phyloP scores from a whole-genome alignment of 371 early-diverging fungal genomes.

The Syncephalastrum racemosum region DNA sequence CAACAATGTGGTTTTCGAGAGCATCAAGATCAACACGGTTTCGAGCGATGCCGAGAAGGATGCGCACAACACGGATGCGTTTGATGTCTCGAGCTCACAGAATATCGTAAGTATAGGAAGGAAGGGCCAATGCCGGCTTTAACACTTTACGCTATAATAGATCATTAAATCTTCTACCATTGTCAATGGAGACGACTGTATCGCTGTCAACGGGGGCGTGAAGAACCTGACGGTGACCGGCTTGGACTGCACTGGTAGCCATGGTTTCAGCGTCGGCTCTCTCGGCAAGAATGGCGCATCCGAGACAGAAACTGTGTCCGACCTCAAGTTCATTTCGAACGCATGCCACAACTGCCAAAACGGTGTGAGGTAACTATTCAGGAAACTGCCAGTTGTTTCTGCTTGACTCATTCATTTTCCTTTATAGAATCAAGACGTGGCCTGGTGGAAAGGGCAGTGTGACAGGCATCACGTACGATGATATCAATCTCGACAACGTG shows the following conservation, averaged over 20 bases:
- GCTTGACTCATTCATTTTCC: background rate
- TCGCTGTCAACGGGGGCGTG: conserved; percentile 32
- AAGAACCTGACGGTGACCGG: conserved; percentile 25
- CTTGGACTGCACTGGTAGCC: conserved; percentile 26
- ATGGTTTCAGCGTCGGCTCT: conserved; percentile 40
- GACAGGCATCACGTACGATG: conserved; percentile 15
- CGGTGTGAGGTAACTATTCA: conserved; percentile 26
- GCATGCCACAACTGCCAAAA: conserved; percentile 36
- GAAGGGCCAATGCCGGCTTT: no score
- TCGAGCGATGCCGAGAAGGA: conserved; percentile 19
- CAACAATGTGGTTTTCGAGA: conserved; percentile 25
- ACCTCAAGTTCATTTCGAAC: conserved; percentile 21
- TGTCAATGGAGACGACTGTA: conserved; percentile 33
- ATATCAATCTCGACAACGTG: conserved; percentile 19
- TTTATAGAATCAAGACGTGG: conserved; percentile 28
- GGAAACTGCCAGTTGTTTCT: background rate
- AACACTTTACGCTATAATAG: no score
- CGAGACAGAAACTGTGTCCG: conserved; percentile 20
- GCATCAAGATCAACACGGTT: conserved; percentile 25
- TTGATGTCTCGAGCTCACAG: conserved; percentile 30
- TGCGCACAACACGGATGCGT: conserved; percentile 37
- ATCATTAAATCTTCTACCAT: conserved; percentile 20
- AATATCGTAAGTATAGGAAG: conserved; percentile 6
- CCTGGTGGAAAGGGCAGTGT: conserved; percentile 27
- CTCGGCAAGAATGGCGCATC: conserved; percentile 29